Evolutionary conservation across 352 stramenopile species (phyloP).

Genomic region (Globisporangium cederbergense): DNA sequence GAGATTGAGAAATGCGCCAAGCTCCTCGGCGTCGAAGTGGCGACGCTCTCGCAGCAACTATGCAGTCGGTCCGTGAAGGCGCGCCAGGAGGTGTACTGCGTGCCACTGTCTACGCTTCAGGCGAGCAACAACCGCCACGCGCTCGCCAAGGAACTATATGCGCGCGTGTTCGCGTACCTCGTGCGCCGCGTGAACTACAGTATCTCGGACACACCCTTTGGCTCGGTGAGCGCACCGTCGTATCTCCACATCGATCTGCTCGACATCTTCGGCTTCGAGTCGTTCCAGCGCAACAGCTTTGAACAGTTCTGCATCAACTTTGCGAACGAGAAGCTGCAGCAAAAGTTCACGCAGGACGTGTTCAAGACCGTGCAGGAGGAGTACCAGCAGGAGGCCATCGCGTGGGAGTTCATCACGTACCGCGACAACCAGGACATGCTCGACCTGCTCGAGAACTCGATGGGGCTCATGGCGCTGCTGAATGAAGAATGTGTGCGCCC

Average conservation of each 20-base stretch:
- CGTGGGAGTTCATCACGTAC: constrained; percentile 82
- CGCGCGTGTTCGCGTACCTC: constrained; percentile 93
- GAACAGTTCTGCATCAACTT: constrained; percentile 87
- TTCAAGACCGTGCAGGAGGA: constrained; percentile 91
- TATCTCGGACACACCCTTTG: constrained; percentile 52
- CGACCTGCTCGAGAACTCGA: constrained; percentile 86
- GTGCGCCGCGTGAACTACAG: constrained; percentile 86
- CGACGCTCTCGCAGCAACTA: constrained; percentile 58
- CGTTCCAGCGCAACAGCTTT: constrained; percentile 89
- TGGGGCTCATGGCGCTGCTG: constrained; percentile 86
- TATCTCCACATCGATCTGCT: constrained; percentile 92
- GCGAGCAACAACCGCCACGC: constrained; percentile 91
- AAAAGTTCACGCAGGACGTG: constrained; percentile 88
- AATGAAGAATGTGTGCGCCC: constrained; percentile 91
- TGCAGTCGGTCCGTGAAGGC: constrained; percentile 83
- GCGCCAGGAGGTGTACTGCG: constrained; percentile 78
- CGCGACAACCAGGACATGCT: constrained; percentile 91
- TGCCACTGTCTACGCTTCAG: constrained; percentile 67
- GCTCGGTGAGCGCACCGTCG: constrained; percentile 23
- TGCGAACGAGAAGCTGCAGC: constrained; percentile 79
- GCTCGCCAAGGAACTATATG: constrained; percentile 94
- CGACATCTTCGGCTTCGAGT: constrained; percentile 98
- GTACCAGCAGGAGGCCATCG: constrained; percentile 67
- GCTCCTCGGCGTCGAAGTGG: constrained; percentile 66
- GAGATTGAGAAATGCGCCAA: constrained; percentile 64